Base-by-base conservation (phyloP, 1,139 yeast genomes). In the Magnusiomyces clavatus region DNA sequence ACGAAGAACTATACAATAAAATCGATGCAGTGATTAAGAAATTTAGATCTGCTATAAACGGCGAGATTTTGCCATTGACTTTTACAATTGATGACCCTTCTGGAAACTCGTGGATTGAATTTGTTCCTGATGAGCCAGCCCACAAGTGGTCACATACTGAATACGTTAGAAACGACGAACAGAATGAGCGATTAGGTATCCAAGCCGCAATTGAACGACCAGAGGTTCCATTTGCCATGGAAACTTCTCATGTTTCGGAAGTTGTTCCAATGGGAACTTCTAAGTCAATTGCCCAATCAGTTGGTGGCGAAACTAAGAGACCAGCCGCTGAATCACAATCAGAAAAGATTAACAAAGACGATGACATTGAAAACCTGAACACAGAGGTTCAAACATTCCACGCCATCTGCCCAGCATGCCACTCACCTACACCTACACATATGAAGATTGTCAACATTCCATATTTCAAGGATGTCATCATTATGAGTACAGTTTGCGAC, bases 381-480 rank as follows among this genome's bases (percentile, higher is more conserved):
- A 86, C 83, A 60, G 98, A 92, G 69, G 96, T 94, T 35, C 97
- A 92, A 70, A 84, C 94, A 5, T 92, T 94, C 75, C 76, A 78
- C 47, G 96, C 97, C 4, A 80, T 96, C 10, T 94, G 99, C 70
- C 92, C 97, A 6, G 79, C 94, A 14, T 94, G 99, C 70, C 80
- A 76, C 61, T 60, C 60, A 24, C 76, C 77, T 52, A 86, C 96
- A 69, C 86, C 82, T 54, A 92, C 98, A 2, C 95, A 90, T 67
- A 94, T 94, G 98, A 94, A 94, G 73, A 80, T 90, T 40, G 96
- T 94, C 34, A 83, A 88, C 65, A 94, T 94, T 61, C 99, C 99
- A 20, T 98, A 94, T 71, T 94, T 94, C 76, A 90, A 89, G 70
- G 97, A 94, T 61, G 99, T 94, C 46, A 85, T 94, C 57, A 81